phyloP scores from a whole-genome alignment of 495 filamentous ascomycete genomes.

The Geoglossum glabrum region DNA sequence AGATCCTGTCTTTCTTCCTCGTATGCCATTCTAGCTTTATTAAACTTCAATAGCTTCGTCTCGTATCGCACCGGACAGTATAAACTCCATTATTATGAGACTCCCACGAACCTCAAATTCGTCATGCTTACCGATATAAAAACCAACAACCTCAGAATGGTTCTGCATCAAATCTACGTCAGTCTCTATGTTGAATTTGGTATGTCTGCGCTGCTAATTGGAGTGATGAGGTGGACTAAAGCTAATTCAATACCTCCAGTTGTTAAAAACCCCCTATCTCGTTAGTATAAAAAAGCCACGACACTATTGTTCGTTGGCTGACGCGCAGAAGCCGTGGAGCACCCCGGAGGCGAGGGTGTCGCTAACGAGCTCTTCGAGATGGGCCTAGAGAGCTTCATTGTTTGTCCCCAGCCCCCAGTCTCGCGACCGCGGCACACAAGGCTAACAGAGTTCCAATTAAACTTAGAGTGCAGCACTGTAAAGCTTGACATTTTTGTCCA shows the following conservation, averaged over 20 bases:
- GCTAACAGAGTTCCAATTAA: background rate
- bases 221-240: background rate
- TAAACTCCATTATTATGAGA: conserved; percentile 98
- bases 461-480: background rate
- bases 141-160: conserved; percentile 74
- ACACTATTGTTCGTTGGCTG: background rate
- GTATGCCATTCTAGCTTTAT: background rate
- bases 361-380: conserved; percentile 9
- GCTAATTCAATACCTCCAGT: background rate
- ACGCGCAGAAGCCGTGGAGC: conserved; percentile 3
- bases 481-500: background rate
- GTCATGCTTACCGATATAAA: conserved; percentile 90
- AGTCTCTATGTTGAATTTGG: conserved; percentile 93
- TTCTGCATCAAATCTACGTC: conserved; percentile 94
- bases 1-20: conserved; percentile 5
- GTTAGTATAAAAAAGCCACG: background rate
- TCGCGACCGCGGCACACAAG: background rate
- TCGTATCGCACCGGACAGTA: conserved; percentile 80
- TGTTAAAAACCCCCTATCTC: conserved; percentile 7
- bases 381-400: conserved; percentile 8
- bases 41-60: conserved; percentile 43
- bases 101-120: conserved; percentile 81
- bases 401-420: background rate
- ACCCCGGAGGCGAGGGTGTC: conserved; percentile 6
- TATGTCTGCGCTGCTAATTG: conserved; percentile 19